phyloP scores from a whole-genome alignment of 2,329 filamentous ascomycete species.

The Ophiocordyceps camponoti-rufipedis region DNA sequence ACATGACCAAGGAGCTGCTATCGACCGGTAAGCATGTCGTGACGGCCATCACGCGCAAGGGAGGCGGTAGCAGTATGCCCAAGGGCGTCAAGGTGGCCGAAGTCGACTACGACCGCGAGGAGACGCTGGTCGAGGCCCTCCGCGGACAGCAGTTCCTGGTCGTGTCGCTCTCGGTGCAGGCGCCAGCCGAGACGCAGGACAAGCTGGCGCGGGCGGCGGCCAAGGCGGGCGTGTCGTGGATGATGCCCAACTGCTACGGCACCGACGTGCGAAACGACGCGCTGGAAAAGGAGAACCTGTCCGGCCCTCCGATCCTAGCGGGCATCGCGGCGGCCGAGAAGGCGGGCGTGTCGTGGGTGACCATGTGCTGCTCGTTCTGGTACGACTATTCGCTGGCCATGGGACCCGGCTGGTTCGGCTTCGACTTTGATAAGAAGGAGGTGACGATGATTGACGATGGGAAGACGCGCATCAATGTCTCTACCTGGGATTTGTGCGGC shows the following conservation, averaged over 20 bases:
- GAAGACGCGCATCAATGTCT: conserved; percentile 32
- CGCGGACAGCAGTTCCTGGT: conserved; percentile 36
- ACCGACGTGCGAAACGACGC: conserved; percentile 11
- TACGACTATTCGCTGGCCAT: conserved; percentile 31
- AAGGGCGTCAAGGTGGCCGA: conserved; percentile 19
- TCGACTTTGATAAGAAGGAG: conserved; percentile 24
- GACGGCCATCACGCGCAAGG: conserved; percentile 30
- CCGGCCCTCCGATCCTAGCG: conserved; percentile 7
- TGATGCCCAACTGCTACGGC: conserved; percentile 31
- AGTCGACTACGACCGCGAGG: conserved; percentile 25
- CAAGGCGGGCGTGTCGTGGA: conserved; percentile 28
- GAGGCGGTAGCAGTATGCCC: conserved; percentile 23
- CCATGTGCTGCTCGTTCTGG: conserved; percentile 36
- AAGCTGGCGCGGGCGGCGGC: conserved; percentile 30
- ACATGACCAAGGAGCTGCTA: conserved; percentile 23
- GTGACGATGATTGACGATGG: conserved; percentile 38
- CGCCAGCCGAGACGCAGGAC: conserved; percentile 21
- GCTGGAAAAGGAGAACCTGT: conserved; percentile 11
- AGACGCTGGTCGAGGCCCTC: conserved; percentile 28
- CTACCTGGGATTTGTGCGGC: conserved; percentile 41
- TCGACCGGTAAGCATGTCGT: conserved; percentile 29
- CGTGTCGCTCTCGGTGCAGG: conserved; percentile 25
- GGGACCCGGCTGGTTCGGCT: conserved; percentile 22
- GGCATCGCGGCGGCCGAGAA: conserved; percentile 19
- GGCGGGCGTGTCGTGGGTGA: conserved; percentile 22